Evolutionary conservation across 495 filamentous ascomycete species (phyloP).

Genomic region (Neurospora tetraspora): DNA sequence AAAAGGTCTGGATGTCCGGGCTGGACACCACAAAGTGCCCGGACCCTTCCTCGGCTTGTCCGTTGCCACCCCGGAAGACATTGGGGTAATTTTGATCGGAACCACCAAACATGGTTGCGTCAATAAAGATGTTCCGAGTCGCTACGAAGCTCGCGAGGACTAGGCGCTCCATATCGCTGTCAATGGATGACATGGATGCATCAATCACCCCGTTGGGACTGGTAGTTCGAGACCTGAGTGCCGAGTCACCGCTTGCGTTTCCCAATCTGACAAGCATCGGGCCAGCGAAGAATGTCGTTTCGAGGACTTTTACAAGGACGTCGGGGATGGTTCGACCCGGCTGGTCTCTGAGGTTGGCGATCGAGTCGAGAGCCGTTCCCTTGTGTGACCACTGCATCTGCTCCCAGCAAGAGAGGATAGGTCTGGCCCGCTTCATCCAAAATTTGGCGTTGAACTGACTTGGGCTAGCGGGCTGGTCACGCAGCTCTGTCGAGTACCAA

Average conservation of each 20-base stretch:
- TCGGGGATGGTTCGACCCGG: background rate
- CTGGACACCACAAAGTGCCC: background rate
- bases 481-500: background rate
- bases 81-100: background rate
- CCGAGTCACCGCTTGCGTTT: background rate
- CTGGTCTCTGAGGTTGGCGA: background rate
- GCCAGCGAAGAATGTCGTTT: background rate
- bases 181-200: background rate
- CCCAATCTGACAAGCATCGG: background rate
- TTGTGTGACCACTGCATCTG: background rate
- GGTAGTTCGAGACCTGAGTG: background rate
- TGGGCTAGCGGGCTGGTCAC: background rate
- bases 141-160: background rate
- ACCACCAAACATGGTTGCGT: background rate
- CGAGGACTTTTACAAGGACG: background rate
- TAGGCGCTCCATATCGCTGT: background rate
- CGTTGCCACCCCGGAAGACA: background rate
- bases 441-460: background rate
- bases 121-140: background rate
- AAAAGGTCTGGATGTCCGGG: background rate
- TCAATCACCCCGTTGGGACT: background rate
- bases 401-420: constrained; percentile 1
- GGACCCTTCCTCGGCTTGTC: background rate
- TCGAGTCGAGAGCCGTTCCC: background rate
- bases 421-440: background rate